Percentiles rank a stretch among this genome's conserved stretches.
phyloP scores from a whole-genome alignment of 768 basidiomycete genomes.

The Cyclocybe aegerita region DNA sequence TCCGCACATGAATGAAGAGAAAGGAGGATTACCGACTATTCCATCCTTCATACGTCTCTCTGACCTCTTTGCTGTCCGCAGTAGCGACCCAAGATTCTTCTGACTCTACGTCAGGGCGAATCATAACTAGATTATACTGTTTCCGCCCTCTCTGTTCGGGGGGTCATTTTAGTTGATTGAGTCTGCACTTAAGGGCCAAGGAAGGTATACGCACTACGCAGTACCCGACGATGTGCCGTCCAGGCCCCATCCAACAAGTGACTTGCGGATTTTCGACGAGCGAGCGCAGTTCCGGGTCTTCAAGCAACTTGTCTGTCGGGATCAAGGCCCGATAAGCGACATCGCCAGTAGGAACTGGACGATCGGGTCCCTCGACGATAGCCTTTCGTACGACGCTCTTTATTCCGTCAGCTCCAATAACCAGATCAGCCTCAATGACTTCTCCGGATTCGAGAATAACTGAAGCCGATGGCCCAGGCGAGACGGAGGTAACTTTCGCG shows the following conservation, averaged over 20 bases:
- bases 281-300: slow-evolving; percentile 48
- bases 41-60: slow-evolving; percentile 44
- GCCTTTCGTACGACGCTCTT: slow-evolving; percentile 48
- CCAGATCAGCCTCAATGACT: slow-evolving; percentile 38
- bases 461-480: slow-evolving; percentile 20
- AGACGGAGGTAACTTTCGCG: slow-evolving; percentile 29
- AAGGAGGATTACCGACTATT: slow-evolving; percentile 39
- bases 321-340: slow-evolving; percentile 61
- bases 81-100: slow-evolving; percentile 45
- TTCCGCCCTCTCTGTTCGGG: slow-evolving; percentile 29
- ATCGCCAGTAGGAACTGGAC: slow-evolving; percentile 57
- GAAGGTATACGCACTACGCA: slow-evolving; percentile 27
- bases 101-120: slow-evolving; percentile 36
- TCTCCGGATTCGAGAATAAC: slow-evolving; percentile 43
- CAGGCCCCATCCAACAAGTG: slow-evolving; percentile 61
- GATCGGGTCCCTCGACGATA: slow-evolving; percentile 45
- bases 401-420: slow-evolving; percentile 49
- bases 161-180: slow-evolving; percentile 40
- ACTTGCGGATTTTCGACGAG: slow-evolving; percentile 53
- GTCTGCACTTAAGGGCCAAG: slow-evolving; percentile 26
- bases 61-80: slow-evolving; percentile 46
- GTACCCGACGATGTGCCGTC: slow-evolving; percentile 35
- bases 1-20: slow-evolving; percentile 5
- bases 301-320: slow-evolving; percentile 40
- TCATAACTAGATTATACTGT: slow-evolving; percentile 44